Evolutionary conservation across 2,329 filamentous ascomycete species (phyloP), one percentile per base, ranked within the genome.

Genomic region (Colletotrichum destructivum): DNA sequence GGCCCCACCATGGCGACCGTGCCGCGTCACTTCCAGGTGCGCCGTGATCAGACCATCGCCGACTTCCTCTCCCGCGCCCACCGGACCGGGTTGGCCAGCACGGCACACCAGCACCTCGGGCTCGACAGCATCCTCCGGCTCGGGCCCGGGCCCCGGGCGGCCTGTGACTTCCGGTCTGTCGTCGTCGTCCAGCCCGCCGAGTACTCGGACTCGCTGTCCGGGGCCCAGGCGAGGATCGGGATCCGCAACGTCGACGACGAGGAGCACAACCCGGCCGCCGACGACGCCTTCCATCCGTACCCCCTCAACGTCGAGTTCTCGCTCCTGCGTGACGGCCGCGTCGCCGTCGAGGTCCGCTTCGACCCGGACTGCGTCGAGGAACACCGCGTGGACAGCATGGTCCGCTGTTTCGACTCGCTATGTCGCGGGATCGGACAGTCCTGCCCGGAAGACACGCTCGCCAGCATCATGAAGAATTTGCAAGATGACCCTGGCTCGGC

Each of bases 1-100:
- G 78, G 73, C 1, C 78, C 78, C 4, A 77, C 84, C 65, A 83
- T 86, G 51, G 81, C 82, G 3, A 85, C 84, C 0, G 78, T 86
- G 4, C 83, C 84, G 0, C 74, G 85, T 12, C 80, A 83, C 4
- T 75, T 85, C 3, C 76, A 72, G 6, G 62, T 84, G 9, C 75
- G 79, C 86, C 21, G 42, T 1, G 21, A 35, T 18, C 16, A 13
- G 21, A 61, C 3, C 38, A 40, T 44, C 42, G 31, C 38, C 21
- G 38, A 35, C 70, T 74, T 69, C 21, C 59, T 75, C 13, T 23
- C 67, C n/a, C 16, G 38, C 12, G 61, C 74, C 11, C 74, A 75
- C 21, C 44, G 51, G 15, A 69, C 73, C 23, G 62, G 73, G n/a
- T 63, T 66, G n/a, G 72, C 74, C 3, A 76, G 77, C 72, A 69